Base-by-base conservation (phyloP, 2,329 filamentous ascomycete species). In the Venturiaceae sp. region DNA sequence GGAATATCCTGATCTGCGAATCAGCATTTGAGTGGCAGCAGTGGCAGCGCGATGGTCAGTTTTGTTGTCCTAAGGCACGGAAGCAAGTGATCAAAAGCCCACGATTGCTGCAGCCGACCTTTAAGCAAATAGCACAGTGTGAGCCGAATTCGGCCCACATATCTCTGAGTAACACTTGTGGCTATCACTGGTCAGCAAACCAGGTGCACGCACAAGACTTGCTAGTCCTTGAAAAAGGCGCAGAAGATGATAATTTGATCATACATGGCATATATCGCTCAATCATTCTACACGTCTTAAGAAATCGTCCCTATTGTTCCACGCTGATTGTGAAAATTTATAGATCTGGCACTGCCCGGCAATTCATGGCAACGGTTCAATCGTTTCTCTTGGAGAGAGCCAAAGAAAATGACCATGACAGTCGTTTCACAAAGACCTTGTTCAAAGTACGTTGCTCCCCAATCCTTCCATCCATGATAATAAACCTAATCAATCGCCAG, bases 331-430 rank as follows among this genome's bases (percentile, higher is more conserved):
- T 53, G 52, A 53, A 32, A 14, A 36, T 7, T n/a, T 50, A 50
- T 30, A 53, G 52, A 34, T 53, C 32, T 36, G 52, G 52, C 52
- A 37, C 30, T 53, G 52, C 34, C 16, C 69, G 69, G 60, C 63
- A 66, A 54, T 75, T 79, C 53, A 61, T 79, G 53, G 75, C 73
- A 62, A 62, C 77, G 37, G 75, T 72, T 63, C 77, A 77, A 63
- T 74, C 76, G 61, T 77, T 80, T 64, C 65, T 80, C 58, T 71
- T 76, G 53, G 77, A 80, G 61, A 69, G 76, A 11, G 69, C 73
- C 63, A 74, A 73, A 65, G 69, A 69, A 46, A 71, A 75, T 50
- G 77, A 79, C 58, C 68, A 69, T 63, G 73, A 78, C 62, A 71
- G 75, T 36, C 60, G 66, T 19, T 63, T 79, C 8, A 63, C 74